Evolutionary conservation across 371 early-diverging fungal genomes (phyloP), one percentile per base, ranked within the genome.

Genomic region (Racocetra persica): DNA sequence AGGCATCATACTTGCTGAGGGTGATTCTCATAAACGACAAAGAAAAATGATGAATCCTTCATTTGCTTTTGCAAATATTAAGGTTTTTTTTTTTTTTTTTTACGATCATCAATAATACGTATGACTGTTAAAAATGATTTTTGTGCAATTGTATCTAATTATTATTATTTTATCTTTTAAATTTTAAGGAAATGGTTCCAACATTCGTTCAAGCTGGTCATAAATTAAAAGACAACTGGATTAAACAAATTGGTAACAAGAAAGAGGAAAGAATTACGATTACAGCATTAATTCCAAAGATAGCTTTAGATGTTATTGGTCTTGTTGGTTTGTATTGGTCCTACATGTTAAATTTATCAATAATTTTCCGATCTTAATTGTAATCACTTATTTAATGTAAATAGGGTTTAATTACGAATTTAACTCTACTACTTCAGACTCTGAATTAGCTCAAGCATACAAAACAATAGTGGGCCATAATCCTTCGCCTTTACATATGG

Each of bases 41-140:
- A 90, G 93, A 59, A 91, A 90, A 60, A 84, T 92, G 87, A 80
- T 92, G 52, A 92, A 92, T 80, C 93, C 93, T 8, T 90, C 91
- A 8, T 93, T 93, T 76, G 32, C 32, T 32, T 32, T 32, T 32
- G 32, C 32, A 1, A 32, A 32, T 32, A 4, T 32, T 32, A 32
- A 82, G 86, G 1, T 83, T 2, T 32, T 4, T 32, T 32, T 32
- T 32, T 84, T 85, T 83, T 2, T 32, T 4, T 32, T 32, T 32
- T 32, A 84, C 86, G 51, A 83, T 90, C 14, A 83, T 92, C 62
- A 83, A 83, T 32, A 32, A 32, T 32, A 32, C 32, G 32, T n/a
- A 32, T 32, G n/a, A n/a, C 32, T 32, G 32, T 32, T 32, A 32
- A 32, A 32, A 32, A 32, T 32, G 1, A 1, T 32, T 32, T 32